These are phyloP conservation scores for Barnettozyma botsteinii DNA, from an alignment of 805 yeast genomes.

Conservation along the genomic window DNA sequence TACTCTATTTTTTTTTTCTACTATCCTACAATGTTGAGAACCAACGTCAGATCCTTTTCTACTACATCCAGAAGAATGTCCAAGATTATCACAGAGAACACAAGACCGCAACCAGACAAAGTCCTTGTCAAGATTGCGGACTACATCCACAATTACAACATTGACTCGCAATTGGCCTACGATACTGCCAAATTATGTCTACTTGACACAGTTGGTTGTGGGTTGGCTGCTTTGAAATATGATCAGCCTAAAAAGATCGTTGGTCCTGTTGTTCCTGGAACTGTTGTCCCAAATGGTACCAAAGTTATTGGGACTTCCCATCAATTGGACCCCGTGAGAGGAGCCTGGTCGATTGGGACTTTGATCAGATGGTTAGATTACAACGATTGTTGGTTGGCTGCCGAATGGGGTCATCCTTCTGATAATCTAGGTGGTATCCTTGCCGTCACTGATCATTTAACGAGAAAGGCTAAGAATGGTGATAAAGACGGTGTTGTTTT, in stretches of 20 bases:
- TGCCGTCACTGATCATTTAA: conserved; percentile 52
- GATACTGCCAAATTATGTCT: conserved; percentile 53
- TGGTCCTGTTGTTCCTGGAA: conserved; percentile 55
- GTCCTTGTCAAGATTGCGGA: conserved; percentile 44
- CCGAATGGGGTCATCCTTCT: conserved; percentile 68
- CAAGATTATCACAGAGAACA: conserved; percentile 37
- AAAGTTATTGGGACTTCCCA: conserved; percentile 46
- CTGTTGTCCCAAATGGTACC: conserved; percentile 50
- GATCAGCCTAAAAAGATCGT: conserved; percentile 42
- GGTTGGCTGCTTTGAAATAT: conserved; percentile 51
- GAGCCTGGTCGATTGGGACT: conserved; percentile 53
- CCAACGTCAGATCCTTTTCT: conserved; percentile 1
- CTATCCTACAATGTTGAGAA: too few species aligned
- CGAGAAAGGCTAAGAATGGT: conserved; percentile 38
- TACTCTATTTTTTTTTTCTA: not conserved
- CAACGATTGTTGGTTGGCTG: conserved; percentile 63
- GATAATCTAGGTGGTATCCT: conserved; percentile 56
- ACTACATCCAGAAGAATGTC: conserved; percentile 12
- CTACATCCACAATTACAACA: conserved; percentile 41
- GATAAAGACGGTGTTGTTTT: conserved; percentile 38
- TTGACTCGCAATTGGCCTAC: conserved; percentile 41
- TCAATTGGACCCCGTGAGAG: conserved; percentile 50
- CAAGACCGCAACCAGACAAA: conserved; percentile 45
- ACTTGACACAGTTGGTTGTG: conserved; percentile 55
- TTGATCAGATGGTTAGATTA: conserved; percentile 56